Conservation (phyloP, 345 rosid genomes). For the Euphorbia lathyris region DNA sequence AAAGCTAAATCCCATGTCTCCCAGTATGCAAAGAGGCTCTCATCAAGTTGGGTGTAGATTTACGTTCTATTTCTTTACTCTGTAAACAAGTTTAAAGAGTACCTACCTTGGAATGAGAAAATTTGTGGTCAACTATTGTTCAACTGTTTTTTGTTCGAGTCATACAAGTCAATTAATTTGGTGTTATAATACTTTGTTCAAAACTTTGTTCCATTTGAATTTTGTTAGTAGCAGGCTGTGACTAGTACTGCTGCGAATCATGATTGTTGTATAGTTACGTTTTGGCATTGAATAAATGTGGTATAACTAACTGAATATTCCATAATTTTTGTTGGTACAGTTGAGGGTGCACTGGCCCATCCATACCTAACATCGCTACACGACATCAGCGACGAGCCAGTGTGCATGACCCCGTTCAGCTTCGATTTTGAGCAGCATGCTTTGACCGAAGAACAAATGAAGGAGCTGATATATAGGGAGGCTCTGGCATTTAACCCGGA, state of each 20-base stretch:
- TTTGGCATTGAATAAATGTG: not conserved
- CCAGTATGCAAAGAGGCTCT: not conserved
- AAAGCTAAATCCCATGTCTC: not conserved
- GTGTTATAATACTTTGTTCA: not conserved
- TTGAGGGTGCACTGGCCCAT: conserved; percentile 81
- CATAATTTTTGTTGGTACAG: conserved; percentile 28
- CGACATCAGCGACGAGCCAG: conserved; percentile 73
- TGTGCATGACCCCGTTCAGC: conserved; percentile 63
- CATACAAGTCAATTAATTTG: not conserved
- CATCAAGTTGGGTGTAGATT: not conserved
- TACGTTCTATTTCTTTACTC: not conserved
- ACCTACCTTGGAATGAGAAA: not conserved
- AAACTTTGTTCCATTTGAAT: not conserved
- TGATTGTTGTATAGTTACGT: not conserved
- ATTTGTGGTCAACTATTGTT: not conserved
- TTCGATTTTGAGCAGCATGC: conserved; percentile 73
- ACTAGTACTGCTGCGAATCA: not conserved
- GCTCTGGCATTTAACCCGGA: conserved; percentile 83
- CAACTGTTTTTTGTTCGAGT: not conserved
- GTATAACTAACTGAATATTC: not conserved
- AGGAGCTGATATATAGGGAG: conserved; percentile 75
- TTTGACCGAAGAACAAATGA: conserved; percentile 68
- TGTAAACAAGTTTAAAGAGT: too few relatives aligned
- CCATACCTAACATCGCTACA: conserved; percentile 63
- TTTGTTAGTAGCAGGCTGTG: not conserved